phyloP scores from a whole-genome alignment of 2,329 filamentous ascomycete genomes.

The Penicillium freii region DNA sequence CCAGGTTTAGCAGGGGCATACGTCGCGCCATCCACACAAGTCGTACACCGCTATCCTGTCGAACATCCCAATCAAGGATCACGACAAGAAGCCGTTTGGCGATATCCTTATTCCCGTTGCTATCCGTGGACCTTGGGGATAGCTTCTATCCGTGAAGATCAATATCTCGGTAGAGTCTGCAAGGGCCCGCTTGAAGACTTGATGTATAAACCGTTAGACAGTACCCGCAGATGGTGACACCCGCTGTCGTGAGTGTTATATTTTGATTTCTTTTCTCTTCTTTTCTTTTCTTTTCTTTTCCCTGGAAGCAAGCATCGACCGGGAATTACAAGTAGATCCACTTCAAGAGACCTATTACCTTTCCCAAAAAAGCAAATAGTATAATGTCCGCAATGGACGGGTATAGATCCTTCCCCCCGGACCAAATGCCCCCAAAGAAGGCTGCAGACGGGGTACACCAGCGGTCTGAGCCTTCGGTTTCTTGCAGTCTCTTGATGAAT shows the following conservation, averaged over 20 bases:
- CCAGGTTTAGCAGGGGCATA: neutral
- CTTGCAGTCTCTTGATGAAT: slow-evolving; percentile 19
- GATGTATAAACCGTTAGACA: slow-evolving; percentile 24
- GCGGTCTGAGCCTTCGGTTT: slow-evolving; percentile 25
- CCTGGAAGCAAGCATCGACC: slow-evolving; percentile 1
- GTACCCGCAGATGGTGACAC: slow-evolving; percentile 13
- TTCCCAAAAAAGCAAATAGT: neutral
- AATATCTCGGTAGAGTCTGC: slow-evolving; percentile 19
- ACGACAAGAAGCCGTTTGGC: slow-evolving; percentile 10
- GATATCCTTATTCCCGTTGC: slow-evolving; percentile 7
- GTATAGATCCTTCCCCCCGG: slow-evolving; percentile 16
- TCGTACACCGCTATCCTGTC: slow-evolving; percentile 29
- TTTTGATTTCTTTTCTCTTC: neutral
- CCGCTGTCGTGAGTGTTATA: slow-evolving; percentile 1
- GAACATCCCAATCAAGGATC: slow-evolving; percentile 17
- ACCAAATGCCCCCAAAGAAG: slow-evolving; percentile 8
- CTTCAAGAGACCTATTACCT: neutral
- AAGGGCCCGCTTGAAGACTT: slow-evolving; percentile 26
- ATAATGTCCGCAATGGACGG: neutral
- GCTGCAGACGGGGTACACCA: slow-evolving; percentile 21
- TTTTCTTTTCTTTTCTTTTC: neutral
- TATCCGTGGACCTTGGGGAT: slow-evolving; percentile 5
- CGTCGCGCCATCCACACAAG: slow-evolving; percentile 13
- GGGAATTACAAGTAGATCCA: neutral
- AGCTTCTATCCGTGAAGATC: slow-evolving; percentile 12